phyloP scores from a whole-genome alignment of 371 early-diverging fungal genomes.

The Mucor saturninus region DNA sequence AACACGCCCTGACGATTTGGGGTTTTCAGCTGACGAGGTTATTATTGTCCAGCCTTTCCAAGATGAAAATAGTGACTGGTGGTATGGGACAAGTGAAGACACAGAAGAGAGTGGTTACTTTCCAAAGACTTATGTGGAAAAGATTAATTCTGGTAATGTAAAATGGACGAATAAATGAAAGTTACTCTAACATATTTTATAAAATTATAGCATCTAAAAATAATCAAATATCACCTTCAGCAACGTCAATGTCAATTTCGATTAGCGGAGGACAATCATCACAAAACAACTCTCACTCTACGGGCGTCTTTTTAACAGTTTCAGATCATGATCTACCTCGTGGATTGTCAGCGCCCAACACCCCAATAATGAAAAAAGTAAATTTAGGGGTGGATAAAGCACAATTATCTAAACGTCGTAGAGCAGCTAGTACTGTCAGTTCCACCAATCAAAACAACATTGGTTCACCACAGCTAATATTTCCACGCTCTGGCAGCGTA shows the following conservation, averaged over 20 bases:
- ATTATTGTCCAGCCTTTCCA: slow-evolving; percentile 57
- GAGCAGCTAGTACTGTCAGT: slow-evolving; percentile 52
- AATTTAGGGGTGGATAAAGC: slow-evolving; percentile 31
- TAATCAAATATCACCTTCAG: slow-evolving; percentile 1
- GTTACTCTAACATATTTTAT: not conserved
- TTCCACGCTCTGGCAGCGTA: slow-evolving; percentile 19
- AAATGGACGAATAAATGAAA: too few relatives aligned
- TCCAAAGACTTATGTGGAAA: slow-evolving; percentile 47
- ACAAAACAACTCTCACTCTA: not conserved
- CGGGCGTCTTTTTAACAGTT: slow-evolving; percentile 11
- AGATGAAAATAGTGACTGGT: slow-evolving; percentile 53
- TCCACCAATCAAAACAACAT: slow-evolving; percentile 21
- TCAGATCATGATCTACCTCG: slow-evolving; percentile 22
- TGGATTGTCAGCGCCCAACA: slow-evolving; percentile 47
- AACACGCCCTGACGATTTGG: slow-evolving; percentile 49
- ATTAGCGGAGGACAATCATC: not conserved
- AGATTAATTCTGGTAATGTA: slow-evolving; percentile 34
- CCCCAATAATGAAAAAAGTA: slow-evolving; percentile 50
- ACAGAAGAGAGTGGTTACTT: slow-evolving; percentile 46
- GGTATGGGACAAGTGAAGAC: slow-evolving; percentile 50
- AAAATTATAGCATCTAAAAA: not conserved
- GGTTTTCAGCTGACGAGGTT: slow-evolving; percentile 48
- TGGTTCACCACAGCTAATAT: slow-evolving; percentile 10
- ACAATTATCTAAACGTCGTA: slow-evolving; percentile 39
- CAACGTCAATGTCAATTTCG: slow-evolving; percentile 13